These are phyloP conservation scores for Penicillium verhagenii DNA, from an alignment of 495 filamentous ascomycete species.

Conservation along the genomic window DNA sequence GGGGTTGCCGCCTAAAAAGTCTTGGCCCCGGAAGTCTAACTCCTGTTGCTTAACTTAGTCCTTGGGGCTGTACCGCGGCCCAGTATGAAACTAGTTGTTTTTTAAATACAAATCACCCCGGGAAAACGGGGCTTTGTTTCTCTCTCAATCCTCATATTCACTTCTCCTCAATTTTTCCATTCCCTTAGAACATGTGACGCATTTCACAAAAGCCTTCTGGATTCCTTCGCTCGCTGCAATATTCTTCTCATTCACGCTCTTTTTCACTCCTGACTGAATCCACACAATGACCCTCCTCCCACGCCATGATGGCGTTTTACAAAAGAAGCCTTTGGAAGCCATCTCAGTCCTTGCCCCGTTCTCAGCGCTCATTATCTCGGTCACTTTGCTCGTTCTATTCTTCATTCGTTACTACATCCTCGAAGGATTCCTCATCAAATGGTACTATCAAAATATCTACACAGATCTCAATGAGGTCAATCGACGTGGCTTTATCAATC, in stretches of 20 bases:
- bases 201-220: no score
- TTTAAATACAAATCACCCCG: no score
- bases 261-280: no score
- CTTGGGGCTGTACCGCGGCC: no score
- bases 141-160: no score
- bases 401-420: constrained; percentile 43
- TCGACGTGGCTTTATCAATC: constrained; percentile 49
- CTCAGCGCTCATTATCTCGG: constrained; percentile 43
- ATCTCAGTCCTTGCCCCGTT: constrained; percentile 45
- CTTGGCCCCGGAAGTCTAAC: neutral
- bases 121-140: no score
- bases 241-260: neutral
- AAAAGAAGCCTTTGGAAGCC: constrained; percentile 3
- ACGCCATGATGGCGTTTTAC: neutral
- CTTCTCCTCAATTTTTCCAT: no score
- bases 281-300: neutral
- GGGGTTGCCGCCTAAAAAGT: neutral
- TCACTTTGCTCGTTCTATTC: constrained; percentile 43
- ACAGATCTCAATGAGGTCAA: constrained; percentile 34
- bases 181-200: no score
- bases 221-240: no score
- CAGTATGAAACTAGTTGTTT: no score
- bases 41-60: no score
- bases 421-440: constrained; percentile 40
- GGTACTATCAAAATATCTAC: constrained; percentile 38